These are phyloP conservation scores for Ceratorhiza oryzae-sativae DNA, from an alignment of 1,284 basidiomycete genomes.

Conservation along the genomic window DNA sequence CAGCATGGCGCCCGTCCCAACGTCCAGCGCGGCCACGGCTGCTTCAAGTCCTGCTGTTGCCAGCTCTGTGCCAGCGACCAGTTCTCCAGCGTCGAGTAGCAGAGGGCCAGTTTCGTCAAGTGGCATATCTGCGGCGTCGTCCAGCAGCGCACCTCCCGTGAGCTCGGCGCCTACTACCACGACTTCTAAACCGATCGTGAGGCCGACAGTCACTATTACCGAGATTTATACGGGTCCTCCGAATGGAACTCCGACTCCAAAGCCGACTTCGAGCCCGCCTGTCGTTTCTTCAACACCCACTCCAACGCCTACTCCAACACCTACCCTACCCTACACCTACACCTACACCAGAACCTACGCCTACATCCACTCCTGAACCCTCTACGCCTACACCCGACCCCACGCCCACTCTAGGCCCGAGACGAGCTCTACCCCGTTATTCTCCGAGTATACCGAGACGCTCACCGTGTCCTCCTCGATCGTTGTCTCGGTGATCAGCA, in stretches of 20 bases:
- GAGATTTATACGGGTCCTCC: slow-evolving; percentile 34
- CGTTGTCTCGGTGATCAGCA: neutral
- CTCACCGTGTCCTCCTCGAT: slow-evolving; percentile 26
- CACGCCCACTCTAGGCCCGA: neutral
- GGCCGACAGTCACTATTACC: slow-evolving; percentile 27
- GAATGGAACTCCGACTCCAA: neutral
- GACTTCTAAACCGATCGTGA: neutral
- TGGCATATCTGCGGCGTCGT: neutral
- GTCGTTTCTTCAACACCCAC: neutral
- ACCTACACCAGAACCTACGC: neutral
- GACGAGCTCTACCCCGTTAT: no score
- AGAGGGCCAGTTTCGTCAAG: neutral
- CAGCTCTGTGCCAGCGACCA: neutral
- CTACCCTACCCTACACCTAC: neutral
- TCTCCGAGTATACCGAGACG: slow-evolving; percentile 27
- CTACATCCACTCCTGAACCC: neutral
- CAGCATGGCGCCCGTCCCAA: slow-evolving; percentile 2
- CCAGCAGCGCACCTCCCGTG: neutral
- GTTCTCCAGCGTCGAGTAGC: neutral
- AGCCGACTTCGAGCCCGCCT: neutral
- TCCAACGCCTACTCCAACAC: slow-evolving; percentile 1
- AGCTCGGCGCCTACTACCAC: neutral
- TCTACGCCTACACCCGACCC: neutral
- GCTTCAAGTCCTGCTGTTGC: neutral
- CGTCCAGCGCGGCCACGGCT: neutral